Base-by-base conservation (phyloP, 2,329 filamentous ascomycete genomes). In the Dactylellina cionopaga region DNA sequence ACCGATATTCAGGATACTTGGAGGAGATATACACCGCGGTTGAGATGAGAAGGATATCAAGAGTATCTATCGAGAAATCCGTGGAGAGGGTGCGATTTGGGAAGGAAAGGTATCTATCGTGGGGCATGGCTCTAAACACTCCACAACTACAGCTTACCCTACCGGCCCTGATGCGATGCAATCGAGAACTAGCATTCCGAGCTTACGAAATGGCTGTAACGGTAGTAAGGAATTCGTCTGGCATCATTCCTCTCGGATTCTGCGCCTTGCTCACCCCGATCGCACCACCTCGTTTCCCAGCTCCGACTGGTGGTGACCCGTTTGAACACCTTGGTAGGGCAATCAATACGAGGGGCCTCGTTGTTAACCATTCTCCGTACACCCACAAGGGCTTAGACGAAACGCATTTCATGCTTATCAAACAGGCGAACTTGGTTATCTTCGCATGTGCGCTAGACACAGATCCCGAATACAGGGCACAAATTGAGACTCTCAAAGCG, bases 151-250 rank as follows among this genome's bases (percentile, higher is more conserved):
- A 76, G 52, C 86, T 94, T 52, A 86, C 86, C 52, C 85, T 92
- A 5, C 84, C 97, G 33, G 90, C 91, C 11, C 87, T 90, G 75
- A 86, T 97, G 58, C 93, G 96, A 77, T 87, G 88, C 9, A 94
- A 98, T 79, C 88, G 91, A 7, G 87, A 86, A 4, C 84, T 98
- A 3, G 96, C 94, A 0, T 90, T 88, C 0, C 89, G 87, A 78
- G 92, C 92, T 1, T 99, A 98, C 80, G 93, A 96, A 78, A 89
- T 88, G 75, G 97, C 94, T 0, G 96, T 98, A 72, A 95, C 93
- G 0, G 90, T 99, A 19, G 92, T 98, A 49, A 86, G 93, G 66
- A 94, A 99, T 79, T 94, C 92, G 79, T 90, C 94, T 73, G 88
- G 91, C 69, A 82, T 96, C 1, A 83, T 99, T 2, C 95, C 95